Base-by-base conservation (phyloP, 148 eudicot genomes). In the Silene uniflora region DNA sequence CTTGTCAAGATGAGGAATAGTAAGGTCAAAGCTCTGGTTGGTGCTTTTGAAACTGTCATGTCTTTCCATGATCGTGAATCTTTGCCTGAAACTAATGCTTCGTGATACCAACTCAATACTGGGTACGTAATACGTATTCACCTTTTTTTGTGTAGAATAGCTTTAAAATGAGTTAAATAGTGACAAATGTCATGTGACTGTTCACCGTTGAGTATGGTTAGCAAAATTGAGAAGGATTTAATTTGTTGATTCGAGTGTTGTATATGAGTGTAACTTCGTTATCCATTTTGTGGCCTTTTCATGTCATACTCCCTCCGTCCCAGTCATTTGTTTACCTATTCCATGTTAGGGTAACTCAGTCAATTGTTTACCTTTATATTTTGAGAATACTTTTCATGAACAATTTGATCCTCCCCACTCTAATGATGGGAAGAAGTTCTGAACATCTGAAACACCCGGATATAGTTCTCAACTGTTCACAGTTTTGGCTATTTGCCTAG, bases 11-110 rank as follows among this genome's bases (percentile, higher is more conserved):
- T 78, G 23, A 82, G 90, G 82, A 93, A 89, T 79, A 91, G 91
- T 77, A 91, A 86, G 80, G 97, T 91, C 25, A 89, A 90, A 82
- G 94, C 97, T 78, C 76, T 93, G 83, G 91, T 91, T 69, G 89
- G 88, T 75, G 97, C 94, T 76, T 93, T 89, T 69, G 96, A 91
- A 80, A 83, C 87, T 18, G 82, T 89, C 25, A 85, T 89, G 82
- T 82, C 84, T 17, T 84, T 85, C 42, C 85, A 75, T 35, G 86
- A 85, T 77, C 83, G 75, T 77, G 85, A 83, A 76, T 55, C 83
- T 68, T 19, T 74, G 46, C 82, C 81, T 13, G 84, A 77, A 58
- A 55, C 79, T 78, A 67, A 67, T 67, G 81, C 83, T 47, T 65
- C 72, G 63, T 86, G 80, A 85, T 68, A 65, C 76, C 10, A 9